Conservation (phyloP, 768 basidiomycete species). For the Auricularia sp. region DNA sequence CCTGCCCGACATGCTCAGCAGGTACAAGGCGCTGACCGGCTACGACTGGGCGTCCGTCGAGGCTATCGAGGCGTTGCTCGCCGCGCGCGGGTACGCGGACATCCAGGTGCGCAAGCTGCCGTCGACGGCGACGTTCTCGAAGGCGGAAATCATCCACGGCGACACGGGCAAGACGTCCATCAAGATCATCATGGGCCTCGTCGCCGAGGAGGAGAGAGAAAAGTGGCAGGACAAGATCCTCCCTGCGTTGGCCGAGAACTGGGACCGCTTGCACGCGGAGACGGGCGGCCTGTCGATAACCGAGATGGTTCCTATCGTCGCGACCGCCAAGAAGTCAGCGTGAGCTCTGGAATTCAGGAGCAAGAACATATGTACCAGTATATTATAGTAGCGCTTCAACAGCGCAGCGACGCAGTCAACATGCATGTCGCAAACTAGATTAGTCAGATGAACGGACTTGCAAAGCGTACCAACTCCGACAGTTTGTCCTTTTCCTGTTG, state of each 20-base stretch:
- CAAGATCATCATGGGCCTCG: neutral
- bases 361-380: too few species aligned
- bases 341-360: neutral
- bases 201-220: neutral
- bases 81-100: neutral
- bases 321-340: neutral
- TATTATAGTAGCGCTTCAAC: too few species aligned
- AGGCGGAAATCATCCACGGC: neutral
- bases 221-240: neutral
- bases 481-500: too few species aligned
- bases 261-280: neutral
- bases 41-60: constrained; percentile 1
- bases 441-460: too few species aligned
- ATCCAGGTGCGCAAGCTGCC: neutral
- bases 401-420: too few species aligned
- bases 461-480: too few species aligned
- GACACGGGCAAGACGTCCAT: neutral
- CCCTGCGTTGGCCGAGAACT: neutral
- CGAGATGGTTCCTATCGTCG: neutral
- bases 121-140: neutral
- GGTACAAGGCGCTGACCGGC: neutral
- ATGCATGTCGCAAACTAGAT: too few species aligned
- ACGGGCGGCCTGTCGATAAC: neutral
- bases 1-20: neutral
- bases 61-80: neutral